Conservation (phyloP, 1,139 yeast species). For the Candida glucosophila region DNA sequence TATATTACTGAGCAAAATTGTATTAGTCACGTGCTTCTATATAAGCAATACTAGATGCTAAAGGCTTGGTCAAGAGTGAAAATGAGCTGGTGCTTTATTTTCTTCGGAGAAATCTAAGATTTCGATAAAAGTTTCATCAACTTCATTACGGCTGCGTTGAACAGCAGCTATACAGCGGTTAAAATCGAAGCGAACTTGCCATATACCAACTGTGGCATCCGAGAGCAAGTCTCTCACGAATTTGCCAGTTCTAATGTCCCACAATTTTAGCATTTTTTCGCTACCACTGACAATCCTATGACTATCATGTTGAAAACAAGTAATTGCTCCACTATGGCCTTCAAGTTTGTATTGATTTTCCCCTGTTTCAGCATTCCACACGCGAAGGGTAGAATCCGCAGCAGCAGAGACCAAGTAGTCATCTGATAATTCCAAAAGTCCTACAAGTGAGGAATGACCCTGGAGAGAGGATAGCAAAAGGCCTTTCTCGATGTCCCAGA, state of each 20-base stretch:
- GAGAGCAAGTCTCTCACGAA: constrained; percentile 66
- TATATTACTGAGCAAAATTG: no score
- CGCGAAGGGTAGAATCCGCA: constrained; percentile 83
- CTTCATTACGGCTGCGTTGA: constrained; percentile 42
- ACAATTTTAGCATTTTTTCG: constrained; percentile 68
- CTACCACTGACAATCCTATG: constrained; percentile 84
- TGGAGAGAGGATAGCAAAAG: constrained; percentile 54
- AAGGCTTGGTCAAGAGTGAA: no score
- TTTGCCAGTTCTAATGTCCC: constrained; percentile 77
- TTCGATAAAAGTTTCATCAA: constrained; percentile 60
- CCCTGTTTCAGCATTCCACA: constrained; percentile 87
- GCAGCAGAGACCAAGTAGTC: constrained; percentile 87
- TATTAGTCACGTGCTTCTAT: no score
- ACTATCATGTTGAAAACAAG: constrained; percentile 89
- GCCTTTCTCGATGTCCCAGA: constrained; percentile 85
- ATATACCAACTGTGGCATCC: constrained; percentile 75
- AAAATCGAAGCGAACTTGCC: constrained; percentile 90
- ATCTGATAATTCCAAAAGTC: constrained; percentile 70
- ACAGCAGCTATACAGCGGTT: constrained; percentile 89
- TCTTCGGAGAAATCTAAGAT: constrained; percentile 61
- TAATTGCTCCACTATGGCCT: constrained; percentile 84
- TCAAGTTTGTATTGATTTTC: constrained; percentile 59
- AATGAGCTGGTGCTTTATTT: constrained; percentile 29
- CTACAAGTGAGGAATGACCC: constrained; percentile 88
- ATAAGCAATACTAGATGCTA: no score